Conservation (phyloP, 2,329 filamentous ascomycete species). For the Nectriaceae sp. region DNA sequence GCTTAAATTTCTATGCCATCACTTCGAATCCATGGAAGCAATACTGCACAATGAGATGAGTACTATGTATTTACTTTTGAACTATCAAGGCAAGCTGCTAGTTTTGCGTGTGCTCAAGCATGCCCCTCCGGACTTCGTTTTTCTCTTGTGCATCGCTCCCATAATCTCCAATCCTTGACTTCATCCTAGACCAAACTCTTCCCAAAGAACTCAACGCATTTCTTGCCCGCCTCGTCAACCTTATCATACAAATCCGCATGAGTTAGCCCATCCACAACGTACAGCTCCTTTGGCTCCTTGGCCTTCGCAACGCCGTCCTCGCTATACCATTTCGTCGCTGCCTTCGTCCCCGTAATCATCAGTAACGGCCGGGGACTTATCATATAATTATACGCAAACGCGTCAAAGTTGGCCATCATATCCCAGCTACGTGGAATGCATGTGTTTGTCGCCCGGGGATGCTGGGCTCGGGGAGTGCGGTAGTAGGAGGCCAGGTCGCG, state of each 20-base stretch:
- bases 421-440: constrained; percentile 8
- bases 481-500: constrained; percentile 12
- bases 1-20: too few relatives aligned
- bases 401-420: constrained; percentile 5
- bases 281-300: constrained; percentile 19
- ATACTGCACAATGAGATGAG: too few relatives aligned
- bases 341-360: constrained; percentile 9
- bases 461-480: constrained; percentile 11
- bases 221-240: constrained; percentile 12
- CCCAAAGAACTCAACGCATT: constrained; percentile 14
- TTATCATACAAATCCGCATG: constrained; percentile 19
- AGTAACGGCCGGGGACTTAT: constrained; percentile 9
- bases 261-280: constrained; percentile 14
- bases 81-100: too few relatives aligned
- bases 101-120: too few relatives aligned
- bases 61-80: too few relatives aligned
- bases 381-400: constrained; percentile 4
- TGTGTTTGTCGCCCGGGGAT: constrained; percentile 1
- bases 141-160: too few relatives aligned
- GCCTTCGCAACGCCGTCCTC: constrained; percentile 12
- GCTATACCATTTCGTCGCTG: constrained; percentile 2
- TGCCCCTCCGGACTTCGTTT: too few relatives aligned
- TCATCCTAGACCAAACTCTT: constrained; percentile 5
- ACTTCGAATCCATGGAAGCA: too few relatives aligned
- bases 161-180: too few relatives aligned